Conservation (phyloP, 1,284 basidiomycete genomes). For the Cryptococcus wingfieldii region DNA sequence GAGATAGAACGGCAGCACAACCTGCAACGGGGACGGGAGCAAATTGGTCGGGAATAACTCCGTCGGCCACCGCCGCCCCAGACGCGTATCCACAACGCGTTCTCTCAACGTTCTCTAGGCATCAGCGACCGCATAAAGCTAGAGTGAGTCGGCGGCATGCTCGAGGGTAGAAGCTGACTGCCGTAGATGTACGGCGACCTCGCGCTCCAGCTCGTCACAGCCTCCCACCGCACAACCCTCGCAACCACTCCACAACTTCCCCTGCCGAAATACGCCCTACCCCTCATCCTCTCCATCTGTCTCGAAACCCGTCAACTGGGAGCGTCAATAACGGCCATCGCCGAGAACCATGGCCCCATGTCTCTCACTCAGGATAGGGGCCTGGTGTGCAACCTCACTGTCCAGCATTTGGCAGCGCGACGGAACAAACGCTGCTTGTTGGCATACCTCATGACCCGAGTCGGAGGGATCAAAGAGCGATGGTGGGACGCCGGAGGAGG, state of each 20-base stretch:
- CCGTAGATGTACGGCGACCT: slow-evolving; percentile 63
- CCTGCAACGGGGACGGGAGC: background rate
- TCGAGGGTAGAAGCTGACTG: too few relatives aligned
- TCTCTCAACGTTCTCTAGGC: too few relatives aligned
- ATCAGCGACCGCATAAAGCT: too few relatives aligned
- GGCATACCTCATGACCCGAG: slow-evolving; percentile 80
- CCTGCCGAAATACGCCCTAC: slow-evolving; percentile 87
- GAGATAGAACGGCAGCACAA: background rate
- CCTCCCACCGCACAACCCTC: slow-evolving; percentile 75
- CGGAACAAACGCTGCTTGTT: slow-evolving; percentile 91
- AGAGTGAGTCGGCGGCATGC: too few relatives aligned
- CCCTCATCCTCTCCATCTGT: slow-evolving; percentile 75
- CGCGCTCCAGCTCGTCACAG: slow-evolving; percentile 78
- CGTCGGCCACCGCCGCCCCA: background rate
- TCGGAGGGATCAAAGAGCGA: slow-evolving; percentile 74
- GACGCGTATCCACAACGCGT: background rate
- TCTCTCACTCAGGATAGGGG: slow-evolving; percentile 47
- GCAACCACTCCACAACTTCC: slow-evolving; percentile 59
- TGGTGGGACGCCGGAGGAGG: slow-evolving; percentile 95
- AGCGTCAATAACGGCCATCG: slow-evolving; percentile 44
- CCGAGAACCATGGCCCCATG: slow-evolving; percentile 38
- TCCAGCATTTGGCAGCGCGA: slow-evolving; percentile 80
- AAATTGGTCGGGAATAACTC: background rate
- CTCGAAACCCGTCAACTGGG: slow-evolving; percentile 87
- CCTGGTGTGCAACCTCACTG: slow-evolving; percentile 65